Evolutionary conservation across 148 eudicot species (phyloP).

Genomic region (Nyssa sinensis): DNA sequence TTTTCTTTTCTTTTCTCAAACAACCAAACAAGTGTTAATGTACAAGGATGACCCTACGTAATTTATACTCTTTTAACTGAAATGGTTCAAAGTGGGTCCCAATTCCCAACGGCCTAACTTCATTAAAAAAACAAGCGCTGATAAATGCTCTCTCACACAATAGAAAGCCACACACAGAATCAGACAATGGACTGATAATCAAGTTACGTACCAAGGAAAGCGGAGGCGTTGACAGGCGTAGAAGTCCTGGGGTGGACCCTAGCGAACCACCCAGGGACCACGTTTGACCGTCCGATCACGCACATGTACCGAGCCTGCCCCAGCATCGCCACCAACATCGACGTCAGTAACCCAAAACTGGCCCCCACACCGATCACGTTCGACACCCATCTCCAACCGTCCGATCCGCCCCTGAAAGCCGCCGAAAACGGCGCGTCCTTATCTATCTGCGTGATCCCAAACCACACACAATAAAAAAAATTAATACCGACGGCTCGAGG

Average conservation of each 20-base stretch:
- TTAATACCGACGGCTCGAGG: neutral
- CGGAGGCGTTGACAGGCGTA: conserved; percentile 92
- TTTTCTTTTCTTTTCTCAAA: too few species aligned
- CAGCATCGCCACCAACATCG: conserved; percentile 89
- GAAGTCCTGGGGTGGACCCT: conserved; percentile 75
- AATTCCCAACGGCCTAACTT: neutral
- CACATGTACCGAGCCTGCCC: conserved; percentile 98
- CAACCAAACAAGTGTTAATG: too few species aligned
- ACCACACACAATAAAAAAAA: neutral
- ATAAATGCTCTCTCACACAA: neutral
- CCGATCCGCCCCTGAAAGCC: conserved; percentile 52
- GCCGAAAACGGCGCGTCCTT: conserved; percentile 72
- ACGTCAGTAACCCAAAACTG: conserved; percentile 85
- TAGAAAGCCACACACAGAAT: too few species aligned
- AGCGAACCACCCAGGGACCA: conserved; percentile 89
- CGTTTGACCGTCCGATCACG: conserved; percentile 88
- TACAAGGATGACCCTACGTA: too few species aligned
- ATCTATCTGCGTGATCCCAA: conserved; percentile 50
- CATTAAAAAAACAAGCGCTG: conserved; percentile 2
- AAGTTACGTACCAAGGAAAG: conserved; percentile 72
- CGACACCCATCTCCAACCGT: conserved; percentile 69
- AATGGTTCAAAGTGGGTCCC: conserved; percentile 20
- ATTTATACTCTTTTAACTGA: conserved; percentile 7
- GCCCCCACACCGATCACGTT: conserved; percentile 92
- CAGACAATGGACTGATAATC: neutral